Conservation (phyloP, 768 basidiomycete genomes). For the Auricularia auricula-judae region DNA sequence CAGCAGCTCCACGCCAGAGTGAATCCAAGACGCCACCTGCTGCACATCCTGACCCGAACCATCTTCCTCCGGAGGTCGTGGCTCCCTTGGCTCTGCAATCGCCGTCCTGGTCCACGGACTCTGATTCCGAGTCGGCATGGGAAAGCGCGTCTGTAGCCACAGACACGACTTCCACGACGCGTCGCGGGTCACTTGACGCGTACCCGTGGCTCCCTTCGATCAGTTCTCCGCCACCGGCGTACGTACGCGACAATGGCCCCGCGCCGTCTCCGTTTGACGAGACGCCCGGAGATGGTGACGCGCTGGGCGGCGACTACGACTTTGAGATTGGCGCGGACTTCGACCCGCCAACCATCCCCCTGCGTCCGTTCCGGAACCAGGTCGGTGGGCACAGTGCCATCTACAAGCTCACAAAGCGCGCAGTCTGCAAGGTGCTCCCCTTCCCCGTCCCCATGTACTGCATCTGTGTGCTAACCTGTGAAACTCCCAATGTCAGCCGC, state of each 20-base stretch:
- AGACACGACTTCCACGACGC: slow-evolving; percentile 1
- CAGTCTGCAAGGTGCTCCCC: slow-evolving; percentile 83
- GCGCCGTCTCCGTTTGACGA: background rate
- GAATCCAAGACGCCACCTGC: slow-evolving; percentile 8
- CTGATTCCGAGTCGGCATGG: slow-evolving; percentile 10
- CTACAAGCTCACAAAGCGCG: slow-evolving; percentile 94
- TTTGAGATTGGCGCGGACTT: slow-evolving; percentile 33
- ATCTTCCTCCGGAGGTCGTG: background rate
- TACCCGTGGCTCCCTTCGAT: background rate
- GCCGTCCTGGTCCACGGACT: slow-evolving; percentile 5
- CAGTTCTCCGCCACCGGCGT: slow-evolving; percentile 1
- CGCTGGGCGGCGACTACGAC: slow-evolving; percentile 16
- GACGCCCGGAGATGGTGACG: background rate
- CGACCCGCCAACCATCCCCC: slow-evolving; percentile 70
- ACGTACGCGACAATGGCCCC: background rate
- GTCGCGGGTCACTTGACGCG: background rate
- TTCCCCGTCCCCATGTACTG: background rate
- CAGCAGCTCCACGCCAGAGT: slow-evolving; percentile 6
- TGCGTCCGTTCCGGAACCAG: slow-evolving; percentile 93
- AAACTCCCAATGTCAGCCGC: slow-evolving; percentile 46
- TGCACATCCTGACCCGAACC: slow-evolving; percentile 6
- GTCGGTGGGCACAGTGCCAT: slow-evolving; percentile 96
- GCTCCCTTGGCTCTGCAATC: slow-evolving; percentile 7
- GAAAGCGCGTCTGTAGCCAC: slow-evolving; percentile 8
- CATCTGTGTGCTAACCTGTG: slow-evolving; percentile 12